Percentiles rank a stretch among this genome's conserved stretches.
Conservation (phyloP, 2,329 filamentous ascomycete species). For the Colletotrichum lindemuthianum region DNA sequence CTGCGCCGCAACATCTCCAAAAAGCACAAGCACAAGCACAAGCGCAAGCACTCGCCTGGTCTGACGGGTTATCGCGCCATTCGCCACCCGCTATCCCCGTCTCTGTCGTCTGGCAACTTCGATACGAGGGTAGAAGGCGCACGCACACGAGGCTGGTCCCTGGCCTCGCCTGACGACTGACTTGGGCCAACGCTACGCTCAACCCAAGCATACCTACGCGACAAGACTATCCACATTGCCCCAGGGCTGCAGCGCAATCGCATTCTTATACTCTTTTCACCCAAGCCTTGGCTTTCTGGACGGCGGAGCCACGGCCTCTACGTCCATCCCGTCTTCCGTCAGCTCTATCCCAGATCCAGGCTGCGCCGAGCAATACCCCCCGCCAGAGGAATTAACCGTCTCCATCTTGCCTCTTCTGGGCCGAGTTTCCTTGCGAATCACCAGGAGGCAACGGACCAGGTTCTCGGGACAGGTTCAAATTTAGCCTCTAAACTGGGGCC, state of each 20-base stretch:
- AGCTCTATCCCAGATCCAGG: conserved; percentile 14
- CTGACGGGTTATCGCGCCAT: conserved; percentile 17
- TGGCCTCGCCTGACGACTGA: conserved; percentile 1
- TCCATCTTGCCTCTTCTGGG: conserved; percentile 17
- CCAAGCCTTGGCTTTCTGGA: conserved; percentile 2
- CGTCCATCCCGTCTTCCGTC: not conserved
- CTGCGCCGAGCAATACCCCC: conserved; percentile 22
- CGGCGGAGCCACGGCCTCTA: not conserved
- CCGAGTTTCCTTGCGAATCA: conserved; percentile 9
- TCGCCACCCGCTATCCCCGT: conserved; percentile 11
- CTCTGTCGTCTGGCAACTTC: not conserved
- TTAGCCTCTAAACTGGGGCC: conserved; percentile 11
- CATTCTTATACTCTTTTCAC: not conserved
- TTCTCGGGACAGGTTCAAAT: conserved; percentile 20
- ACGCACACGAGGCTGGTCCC: conserved; percentile 22
- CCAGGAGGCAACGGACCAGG: conserved; percentile 12
- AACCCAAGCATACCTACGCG: too few species aligned
- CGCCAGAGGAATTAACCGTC: conserved; percentile 1
- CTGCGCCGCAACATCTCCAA: too few species aligned
- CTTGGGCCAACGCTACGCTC: not conserved
- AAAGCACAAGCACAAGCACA: not conserved
- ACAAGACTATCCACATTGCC: too few species aligned
- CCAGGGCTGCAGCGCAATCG: too few species aligned
- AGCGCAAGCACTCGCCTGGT: conserved; percentile 8
- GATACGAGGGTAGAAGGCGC: not conserved